These are phyloP conservation scores for Helianthus tuberosus DNA, from an alignment of 129 eudicot species.

Conservation along the genomic window DNA sequence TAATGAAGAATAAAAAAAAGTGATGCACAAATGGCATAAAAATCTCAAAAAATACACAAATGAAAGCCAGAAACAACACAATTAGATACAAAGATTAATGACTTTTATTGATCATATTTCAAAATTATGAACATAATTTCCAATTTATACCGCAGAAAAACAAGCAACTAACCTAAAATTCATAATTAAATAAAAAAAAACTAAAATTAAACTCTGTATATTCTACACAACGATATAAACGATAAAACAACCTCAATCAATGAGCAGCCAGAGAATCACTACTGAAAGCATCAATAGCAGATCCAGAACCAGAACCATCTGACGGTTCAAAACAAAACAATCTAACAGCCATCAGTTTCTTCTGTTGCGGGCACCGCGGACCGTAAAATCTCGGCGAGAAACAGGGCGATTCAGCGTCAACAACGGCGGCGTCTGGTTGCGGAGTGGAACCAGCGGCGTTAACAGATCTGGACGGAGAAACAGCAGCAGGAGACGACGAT, in stretches of 20 bases:
- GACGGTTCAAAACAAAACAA: conserved; percentile 24
- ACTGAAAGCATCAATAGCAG: conserved; percentile 47
- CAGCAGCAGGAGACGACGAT: conserved; percentile 23
- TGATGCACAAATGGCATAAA: not conserved
- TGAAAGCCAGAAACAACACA: not conserved
- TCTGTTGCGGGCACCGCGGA: conserved; percentile 53
- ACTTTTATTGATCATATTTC: conserved; percentile 15
- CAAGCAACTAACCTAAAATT: too few relatives aligned
- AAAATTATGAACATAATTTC: not conserved
- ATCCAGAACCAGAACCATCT: conserved; percentile 43
- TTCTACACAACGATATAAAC: conserved; percentile 19
- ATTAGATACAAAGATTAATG: conserved; percentile 21
- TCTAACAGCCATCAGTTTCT: conserved; percentile 58
- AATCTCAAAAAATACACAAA: not conserved
- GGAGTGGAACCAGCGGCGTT: not conserved
- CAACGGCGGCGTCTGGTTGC: conserved; percentile 3
- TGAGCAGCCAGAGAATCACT: conserved; percentile 53
- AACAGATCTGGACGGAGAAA: conserved; percentile 28
- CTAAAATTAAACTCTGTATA: not conserved
- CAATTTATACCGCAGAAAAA: not conserved
- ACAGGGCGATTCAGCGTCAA: conserved; percentile 38
- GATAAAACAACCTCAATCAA: conserved; percentile 29
- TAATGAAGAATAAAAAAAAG: not conserved
- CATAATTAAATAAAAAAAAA: not conserved
- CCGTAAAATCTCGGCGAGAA: conserved; percentile 45